These are phyloP conservation scores for Lecanosticta acicola DNA, from an alignment of 2,329 filamentous ascomycete genomes.

Conservation along the genomic window DNA sequence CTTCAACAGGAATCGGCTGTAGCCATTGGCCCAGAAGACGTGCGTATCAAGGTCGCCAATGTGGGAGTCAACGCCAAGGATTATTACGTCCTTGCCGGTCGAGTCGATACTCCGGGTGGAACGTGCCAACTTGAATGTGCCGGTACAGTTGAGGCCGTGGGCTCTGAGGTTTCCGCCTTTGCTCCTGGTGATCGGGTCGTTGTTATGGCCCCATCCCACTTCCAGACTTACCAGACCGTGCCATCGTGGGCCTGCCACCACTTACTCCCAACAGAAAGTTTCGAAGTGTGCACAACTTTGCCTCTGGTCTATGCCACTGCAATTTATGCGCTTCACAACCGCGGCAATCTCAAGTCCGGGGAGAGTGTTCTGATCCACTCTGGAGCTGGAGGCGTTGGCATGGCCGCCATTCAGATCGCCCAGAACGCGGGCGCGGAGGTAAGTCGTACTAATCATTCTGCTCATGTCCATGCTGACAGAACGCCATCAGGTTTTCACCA, in stretches of 20 bases:
- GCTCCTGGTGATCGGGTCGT: constrained; percentile 16
- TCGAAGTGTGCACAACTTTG: constrained; percentile 17
- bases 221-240: not conserved
- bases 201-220: not conserved
- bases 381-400: constrained; percentile 24
- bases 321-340: constrained; percentile 11
- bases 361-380: constrained; percentile 30
- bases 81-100: not conserved
- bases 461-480: too few species aligned
- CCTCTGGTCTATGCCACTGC: constrained; percentile 21
- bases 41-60: constrained; percentile 21
- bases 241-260: not conserved
- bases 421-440: constrained; percentile 20
- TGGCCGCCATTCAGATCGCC: constrained; percentile 25
- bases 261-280: constrained; percentile 9
- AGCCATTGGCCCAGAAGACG: constrained; percentile 10
- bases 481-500: too few species aligned
- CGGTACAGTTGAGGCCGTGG: constrained; percentile 13
- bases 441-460: too few species aligned
- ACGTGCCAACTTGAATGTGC: constrained; percentile 7
- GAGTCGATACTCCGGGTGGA: not conserved
- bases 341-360: constrained; percentile 9
- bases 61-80: constrained; percentile 25
- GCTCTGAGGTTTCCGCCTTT: constrained; percentile 9
- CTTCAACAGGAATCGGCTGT: not conserved